phyloP scores from a whole-genome alignment of 106 monocot species.

The Dendrobium nobile region DNA sequence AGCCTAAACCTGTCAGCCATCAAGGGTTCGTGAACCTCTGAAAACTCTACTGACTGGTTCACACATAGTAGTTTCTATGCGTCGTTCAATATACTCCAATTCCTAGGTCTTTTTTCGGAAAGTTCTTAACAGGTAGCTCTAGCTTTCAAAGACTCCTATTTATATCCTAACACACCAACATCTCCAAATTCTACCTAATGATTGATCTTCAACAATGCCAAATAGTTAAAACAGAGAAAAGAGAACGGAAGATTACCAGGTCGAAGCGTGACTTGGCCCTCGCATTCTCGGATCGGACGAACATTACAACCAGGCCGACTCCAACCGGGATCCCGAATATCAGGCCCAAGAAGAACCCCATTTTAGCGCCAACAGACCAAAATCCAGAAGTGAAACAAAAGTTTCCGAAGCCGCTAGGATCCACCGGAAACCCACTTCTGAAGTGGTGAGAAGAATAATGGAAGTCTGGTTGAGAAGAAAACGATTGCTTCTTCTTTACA shows the following conservation, averaged over 20 bases:
- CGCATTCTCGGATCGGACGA: conserved; percentile 50
- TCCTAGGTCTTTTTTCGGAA: neutral
- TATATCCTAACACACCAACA: neutral
- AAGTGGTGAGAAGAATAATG: neutral
- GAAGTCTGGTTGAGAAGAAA: neutral
- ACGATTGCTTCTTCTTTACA: neutral
- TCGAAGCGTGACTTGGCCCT: conserved; percentile 55
- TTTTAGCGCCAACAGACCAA: conserved; percentile 8
- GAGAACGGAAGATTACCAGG: conserved; percentile 36
- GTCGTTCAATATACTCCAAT: neutral
- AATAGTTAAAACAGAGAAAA: neutral
- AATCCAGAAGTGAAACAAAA: neutral
- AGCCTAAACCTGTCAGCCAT: neutral
- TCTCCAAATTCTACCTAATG: neutral
- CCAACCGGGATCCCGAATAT: conserved; percentile 53
- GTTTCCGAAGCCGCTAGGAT: neutral
- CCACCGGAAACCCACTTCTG: neutral
- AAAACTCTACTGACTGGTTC: no score
- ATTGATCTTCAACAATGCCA: neutral
- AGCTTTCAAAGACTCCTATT: neutral
- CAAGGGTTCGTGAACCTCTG: neutral
- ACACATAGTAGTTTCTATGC: neutral
- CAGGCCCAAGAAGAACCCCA: conserved; percentile 69
- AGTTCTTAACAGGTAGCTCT: no score
- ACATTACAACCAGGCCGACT: conserved; percentile 48